phyloP scores from a whole-genome alignment of 2,329 filamentous ascomycete genomes.

The Grosmannia penicillata region DNA sequence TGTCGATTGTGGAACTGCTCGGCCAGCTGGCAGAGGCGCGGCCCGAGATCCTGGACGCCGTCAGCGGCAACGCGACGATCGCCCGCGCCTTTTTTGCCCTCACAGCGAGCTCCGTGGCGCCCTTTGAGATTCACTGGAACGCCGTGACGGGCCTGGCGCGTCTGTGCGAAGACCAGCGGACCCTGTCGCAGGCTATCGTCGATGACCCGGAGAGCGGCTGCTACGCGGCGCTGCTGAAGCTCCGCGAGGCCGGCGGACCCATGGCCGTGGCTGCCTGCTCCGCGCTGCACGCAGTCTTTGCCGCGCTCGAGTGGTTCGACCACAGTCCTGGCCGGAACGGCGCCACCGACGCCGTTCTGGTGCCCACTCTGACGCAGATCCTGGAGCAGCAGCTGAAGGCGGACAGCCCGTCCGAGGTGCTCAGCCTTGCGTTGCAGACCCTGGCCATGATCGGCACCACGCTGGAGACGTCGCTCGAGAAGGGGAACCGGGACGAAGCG shows the following conservation, averaged over 20 bases:
- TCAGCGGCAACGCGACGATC: conserved; percentile 33
- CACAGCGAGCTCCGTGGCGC: conserved; percentile 23
- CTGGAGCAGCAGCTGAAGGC: conserved; percentile 17
- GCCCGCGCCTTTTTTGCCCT: conserved; percentile 40
- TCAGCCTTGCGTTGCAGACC: conserved; percentile 44
- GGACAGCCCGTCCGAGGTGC: conserved; percentile 22
- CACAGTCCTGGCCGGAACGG: conserved; percentile 30
- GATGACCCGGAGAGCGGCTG: conserved; percentile 26
- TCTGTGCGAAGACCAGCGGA: conserved; percentile 37
- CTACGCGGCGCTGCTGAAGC: conserved; percentile 32
- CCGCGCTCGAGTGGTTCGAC: conserved; percentile 36
- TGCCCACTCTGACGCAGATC: conserved; percentile 27
- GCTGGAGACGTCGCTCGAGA: conserved; percentile 35
- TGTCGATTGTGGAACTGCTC: conserved; percentile 37
- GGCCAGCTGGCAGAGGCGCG: conserved; percentile 41
- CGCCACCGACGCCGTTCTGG: conserved; percentile 33
- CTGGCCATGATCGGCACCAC: conserved; percentile 49
- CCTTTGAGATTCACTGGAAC: conserved; percentile 29
- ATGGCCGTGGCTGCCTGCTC: conserved; percentile 43
- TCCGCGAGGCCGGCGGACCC: conserved; percentile 31
- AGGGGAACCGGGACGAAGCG: conserved; percentile 24
- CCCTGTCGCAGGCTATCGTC: conserved; percentile 37
- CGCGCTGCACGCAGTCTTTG: conserved; percentile 47
- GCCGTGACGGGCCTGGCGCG: conserved; percentile 39
- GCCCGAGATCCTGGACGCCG: conserved; percentile 42